Evolutionary conservation across 2,329 filamentous ascomycete genomes (phyloP), one percentile per base, ranked within the genome.

Genomic region (Phialophora expanda): DNA sequence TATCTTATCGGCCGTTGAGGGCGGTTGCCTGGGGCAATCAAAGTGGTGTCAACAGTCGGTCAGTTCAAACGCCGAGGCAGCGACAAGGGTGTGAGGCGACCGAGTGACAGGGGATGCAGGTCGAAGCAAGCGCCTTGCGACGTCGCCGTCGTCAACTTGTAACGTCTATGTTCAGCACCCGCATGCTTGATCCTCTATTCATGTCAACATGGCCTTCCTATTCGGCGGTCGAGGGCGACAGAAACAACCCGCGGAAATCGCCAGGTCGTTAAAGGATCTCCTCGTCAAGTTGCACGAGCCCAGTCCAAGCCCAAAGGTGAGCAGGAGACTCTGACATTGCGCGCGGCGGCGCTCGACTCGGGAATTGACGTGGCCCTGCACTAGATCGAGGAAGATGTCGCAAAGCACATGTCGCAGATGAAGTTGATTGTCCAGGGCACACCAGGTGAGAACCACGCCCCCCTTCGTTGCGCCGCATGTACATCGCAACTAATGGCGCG

Each of bases 351-450:
- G 38, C 14, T n/a, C 14, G 14, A 44, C 44, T 22, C 28, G 26
- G 8, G 22, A n/a, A n/a, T n/a, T 48, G 44, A 12, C 53, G 14
- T 70, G 56, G 50, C 24, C 30, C 28, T 44, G 22, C 30, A 2
- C 53, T n/a, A 62, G 56, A 60, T 70, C 54, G 69, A 71, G 64
- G 68, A 72, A 56, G 66, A 67, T 46, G 66, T 67, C 61, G 90
- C 92, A 56, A 92, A 92, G 76, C 89, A 93, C 72, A 85, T 99
- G 69, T 85, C 86, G 60, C 91, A 96, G 78, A 96, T 98, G 89
- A 98, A 98, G 79, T 82, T 93, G 69, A 88, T 95, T 66, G 87
- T 99, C 14, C 94, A 98, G 83, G 95, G 94, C 71, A 97, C 93
- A 67, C 91, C 92, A 79, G 93, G 93, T 96, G 84, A 66, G 79